Evolutionary conservation across 139 green algal genomes (phyloP).

Genomic region (Diplosphaera chodatii): DNA sequence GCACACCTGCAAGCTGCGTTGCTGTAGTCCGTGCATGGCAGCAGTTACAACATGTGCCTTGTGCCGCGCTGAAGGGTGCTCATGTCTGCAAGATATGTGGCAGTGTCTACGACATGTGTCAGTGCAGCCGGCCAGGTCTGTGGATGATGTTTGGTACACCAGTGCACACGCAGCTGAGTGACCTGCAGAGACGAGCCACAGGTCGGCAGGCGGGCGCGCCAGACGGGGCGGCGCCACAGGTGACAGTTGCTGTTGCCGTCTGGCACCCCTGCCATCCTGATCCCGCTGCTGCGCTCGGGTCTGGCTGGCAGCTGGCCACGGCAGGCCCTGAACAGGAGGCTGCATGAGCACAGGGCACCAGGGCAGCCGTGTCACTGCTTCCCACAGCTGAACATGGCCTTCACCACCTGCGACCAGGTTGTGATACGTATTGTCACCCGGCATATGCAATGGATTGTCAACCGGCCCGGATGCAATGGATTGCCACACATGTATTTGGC

Average conservation of each 20-base stretch:
- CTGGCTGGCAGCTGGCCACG: conserved; percentile 12
- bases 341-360: conserved; percentile 56
- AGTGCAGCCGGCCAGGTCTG: no score
- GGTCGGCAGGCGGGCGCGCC: conserved; percentile 14
- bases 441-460: no score
- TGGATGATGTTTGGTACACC: no score
- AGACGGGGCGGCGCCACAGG: conserved; percentile 5
- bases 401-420: background rate
- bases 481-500: no score
- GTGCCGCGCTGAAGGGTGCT: no score
- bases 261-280: background rate
- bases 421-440: no score
- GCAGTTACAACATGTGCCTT: no score
- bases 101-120: no score
- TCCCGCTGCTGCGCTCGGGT: background rate
- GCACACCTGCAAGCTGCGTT: conserved; percentile 18
- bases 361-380: conserved; percentile 22
- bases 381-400: conserved; percentile 26
- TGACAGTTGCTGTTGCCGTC: background rate
- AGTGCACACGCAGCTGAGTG: no score
- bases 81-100: no score
- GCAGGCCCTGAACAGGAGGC: conserved; percentile 30
- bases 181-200: conserved; percentile 44
- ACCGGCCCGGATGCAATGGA: no score
- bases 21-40: no score